phyloP scores from a whole-genome alignment of 2,329 filamentous ascomycete genomes.

The Cladophialophora psammophila region DNA sequence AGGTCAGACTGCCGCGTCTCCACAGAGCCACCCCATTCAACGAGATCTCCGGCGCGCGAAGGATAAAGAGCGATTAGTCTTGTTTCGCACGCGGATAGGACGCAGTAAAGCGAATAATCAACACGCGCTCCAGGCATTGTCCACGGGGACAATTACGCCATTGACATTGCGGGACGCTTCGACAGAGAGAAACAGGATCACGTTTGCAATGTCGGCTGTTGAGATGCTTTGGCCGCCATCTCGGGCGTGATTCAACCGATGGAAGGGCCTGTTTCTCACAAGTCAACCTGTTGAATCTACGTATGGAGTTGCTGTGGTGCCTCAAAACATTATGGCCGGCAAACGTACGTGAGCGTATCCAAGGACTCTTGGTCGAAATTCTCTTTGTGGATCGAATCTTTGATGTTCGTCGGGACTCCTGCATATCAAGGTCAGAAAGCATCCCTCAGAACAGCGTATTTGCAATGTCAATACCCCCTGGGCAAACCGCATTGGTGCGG shows the following conservation, averaged over 20 bases:
- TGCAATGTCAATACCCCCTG: constrained; percentile 56
- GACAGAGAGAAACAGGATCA: neutral
- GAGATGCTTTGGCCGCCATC: neutral
- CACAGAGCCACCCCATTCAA: neutral
- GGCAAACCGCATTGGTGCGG: constrained; percentile 58
- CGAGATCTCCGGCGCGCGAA: neutral
- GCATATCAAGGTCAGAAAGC: neutral
- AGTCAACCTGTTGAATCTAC: neutral
- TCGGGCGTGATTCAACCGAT: neutral
- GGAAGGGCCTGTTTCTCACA: neutral
- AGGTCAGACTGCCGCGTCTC: no score
- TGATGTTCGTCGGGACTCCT: constrained; percentile 16
- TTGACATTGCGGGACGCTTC: constrained; percentile 1
- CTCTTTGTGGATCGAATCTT: neutral
- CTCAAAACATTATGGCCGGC: neutral
- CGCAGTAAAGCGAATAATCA: neutral
- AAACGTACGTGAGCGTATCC: neutral
- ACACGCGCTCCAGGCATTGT: neutral
- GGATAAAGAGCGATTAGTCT: neutral
- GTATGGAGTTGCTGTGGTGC: neutral
- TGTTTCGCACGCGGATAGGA: neutral
- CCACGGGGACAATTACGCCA: neutral
- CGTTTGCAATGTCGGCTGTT: neutral
- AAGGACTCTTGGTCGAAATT: constrained; percentile 4
- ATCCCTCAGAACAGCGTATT: neutral